Evolutionary conservation across 2,329 filamentous ascomycete genomes (phyloP), one percentile per base, ranked within the genome.

Genomic region (Trichophyton simii): DNA sequence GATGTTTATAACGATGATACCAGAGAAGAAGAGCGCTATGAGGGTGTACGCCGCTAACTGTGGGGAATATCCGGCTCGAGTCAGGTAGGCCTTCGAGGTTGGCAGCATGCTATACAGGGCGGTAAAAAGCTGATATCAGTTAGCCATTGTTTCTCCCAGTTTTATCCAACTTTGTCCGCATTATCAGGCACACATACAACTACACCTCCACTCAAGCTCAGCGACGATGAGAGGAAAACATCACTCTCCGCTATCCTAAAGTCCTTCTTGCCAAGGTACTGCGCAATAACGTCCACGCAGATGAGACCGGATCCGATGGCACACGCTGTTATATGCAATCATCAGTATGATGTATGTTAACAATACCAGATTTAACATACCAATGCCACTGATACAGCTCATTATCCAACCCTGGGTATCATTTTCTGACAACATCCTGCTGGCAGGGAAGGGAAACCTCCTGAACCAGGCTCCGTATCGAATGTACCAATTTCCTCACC

Each of bases 341-440:
- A n/a, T 52, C 34, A 46, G 55, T 13, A 44, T 8, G 41, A 25
- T 2, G 36, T 6, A n/a, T 31, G 15, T 42, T 11, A 13, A 22
- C 41, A 36, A 25, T 18, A 59, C 13, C 3, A n/a, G 58, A 34
- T 9, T 34, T 13, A 38, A 46, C 69, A 65, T 74, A 87, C 84
- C 84, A 70, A 91, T 85, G 70, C 91, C 95, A 74, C 91, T 89
- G 66, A 91, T 80, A 69, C 82, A 86, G 65, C 83, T 81, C 88
- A 97, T 89, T 68, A 97, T 87, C 92, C 92, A 97, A 69, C 94
- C 92, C 65, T 91, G 84, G 65, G 87, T 87, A 77, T 97, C 92
- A 77, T 92, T 94, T 72, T 85, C 81, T 15, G 65, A 60, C 58
- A 48, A 60, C 63, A 64, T 62, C 20, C 28, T 41, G 58, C 34